A percentile compares a stretch with the other conserved stretches of the same genome.
Conservation (phyloP, 2,329 filamentous ascomycete species). For the Torrubiella hemipterigena region DNA sequence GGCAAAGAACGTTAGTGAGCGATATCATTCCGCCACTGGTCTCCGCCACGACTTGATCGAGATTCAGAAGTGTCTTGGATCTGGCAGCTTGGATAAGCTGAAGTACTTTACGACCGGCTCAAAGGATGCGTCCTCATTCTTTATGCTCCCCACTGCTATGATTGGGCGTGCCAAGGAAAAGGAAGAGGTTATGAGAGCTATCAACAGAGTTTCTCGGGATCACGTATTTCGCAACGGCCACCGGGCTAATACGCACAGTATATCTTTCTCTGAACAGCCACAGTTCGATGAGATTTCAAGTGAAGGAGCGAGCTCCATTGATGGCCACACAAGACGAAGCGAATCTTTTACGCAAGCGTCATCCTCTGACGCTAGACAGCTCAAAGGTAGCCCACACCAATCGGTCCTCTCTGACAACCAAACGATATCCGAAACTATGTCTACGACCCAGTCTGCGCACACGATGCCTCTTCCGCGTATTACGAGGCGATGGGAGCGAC, state of each 20-base stretch:
- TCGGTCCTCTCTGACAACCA: constrained; percentile 28
- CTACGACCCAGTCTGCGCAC: constrained; percentile 29
- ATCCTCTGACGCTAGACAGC: constrained; percentile 26
- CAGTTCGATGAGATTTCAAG: constrained; percentile 43
- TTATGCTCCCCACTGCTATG: constrained; percentile 70
- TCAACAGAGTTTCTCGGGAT: constrained; percentile 62
- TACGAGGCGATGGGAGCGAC: constrained; percentile 37
- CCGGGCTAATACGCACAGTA: constrained; percentile 34
- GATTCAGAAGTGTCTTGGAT: constrained; percentile 61
- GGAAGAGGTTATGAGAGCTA: constrained; percentile 56
- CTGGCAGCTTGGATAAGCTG: constrained; percentile 61
- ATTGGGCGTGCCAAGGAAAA: constrained; percentile 69
- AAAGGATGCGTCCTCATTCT: constrained; percentile 87
- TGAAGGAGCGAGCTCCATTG: constrained; percentile 46
- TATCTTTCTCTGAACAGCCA: constrained; percentile 36
- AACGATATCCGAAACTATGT: constrained; percentile 31
- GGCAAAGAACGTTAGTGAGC: constrained; percentile 72
- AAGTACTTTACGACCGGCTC: constrained; percentile 64
- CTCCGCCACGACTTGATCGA: constrained; percentile 69
- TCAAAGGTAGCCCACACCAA: constrained; percentile 25
- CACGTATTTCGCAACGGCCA: constrained; percentile 38
- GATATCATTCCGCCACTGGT: constrained; percentile 82
- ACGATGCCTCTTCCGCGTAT: constrained; percentile 18
- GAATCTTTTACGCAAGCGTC: constrained; percentile 35
- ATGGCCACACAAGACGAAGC: constrained; percentile 36